These are phyloP conservation scores for Cyclocybe aegerita DNA, from an alignment of 768 basidiomycete genomes.

Conservation along the genomic window DNA sequence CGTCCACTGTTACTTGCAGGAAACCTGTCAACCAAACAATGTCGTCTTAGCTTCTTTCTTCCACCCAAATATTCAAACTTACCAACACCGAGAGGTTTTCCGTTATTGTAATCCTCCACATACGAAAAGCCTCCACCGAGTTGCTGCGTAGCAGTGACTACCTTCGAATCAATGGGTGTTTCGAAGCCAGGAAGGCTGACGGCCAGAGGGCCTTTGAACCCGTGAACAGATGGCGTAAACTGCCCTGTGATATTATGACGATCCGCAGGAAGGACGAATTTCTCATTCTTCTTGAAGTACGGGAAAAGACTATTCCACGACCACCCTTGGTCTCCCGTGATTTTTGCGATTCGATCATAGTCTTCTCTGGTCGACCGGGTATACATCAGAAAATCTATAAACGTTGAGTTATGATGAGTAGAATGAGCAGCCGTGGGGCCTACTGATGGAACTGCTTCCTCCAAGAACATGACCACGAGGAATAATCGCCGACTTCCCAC, in stretches of 20 bases:
- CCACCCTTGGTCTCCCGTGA: slow-evolving; percentile 50
- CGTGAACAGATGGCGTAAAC: slow-evolving; percentile 28
- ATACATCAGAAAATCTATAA: slow-evolving; percentile 23
- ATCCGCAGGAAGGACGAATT: slow-evolving; percentile 13
- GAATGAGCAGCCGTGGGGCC: neutral
- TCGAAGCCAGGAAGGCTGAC: slow-evolving; percentile 22
- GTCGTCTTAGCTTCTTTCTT: too few relatives aligned
- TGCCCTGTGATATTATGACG: slow-evolving; percentile 23
- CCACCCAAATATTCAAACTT: neutral
- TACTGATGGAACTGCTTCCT: slow-evolving; percentile 23
- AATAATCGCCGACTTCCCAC: slow-evolving; percentile 16
- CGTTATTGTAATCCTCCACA: slow-evolving; percentile 22
- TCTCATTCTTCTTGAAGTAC: slow-evolving; percentile 19
- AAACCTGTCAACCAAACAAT: slow-evolving; percentile 9
- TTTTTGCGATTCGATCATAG: slow-evolving; percentile 49
- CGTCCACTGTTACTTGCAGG: slow-evolving; percentile 10
- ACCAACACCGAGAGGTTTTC: slow-evolving; percentile 16
- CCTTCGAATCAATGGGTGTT: slow-evolving; percentile 18
- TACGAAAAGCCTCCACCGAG: slow-evolving; percentile 31
- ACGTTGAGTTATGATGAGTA: neutral
- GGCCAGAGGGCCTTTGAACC: slow-evolving; percentile 16
- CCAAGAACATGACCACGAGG: slow-evolving; percentile 28
- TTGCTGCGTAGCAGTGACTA: slow-evolving; percentile 24
- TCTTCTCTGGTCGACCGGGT: slow-evolving; percentile 36
- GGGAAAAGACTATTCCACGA: slow-evolving; percentile 23